phyloP scores from a whole-genome alignment of 1,284 basidiomycete genomes.

The Tremellales sp. region DNA sequence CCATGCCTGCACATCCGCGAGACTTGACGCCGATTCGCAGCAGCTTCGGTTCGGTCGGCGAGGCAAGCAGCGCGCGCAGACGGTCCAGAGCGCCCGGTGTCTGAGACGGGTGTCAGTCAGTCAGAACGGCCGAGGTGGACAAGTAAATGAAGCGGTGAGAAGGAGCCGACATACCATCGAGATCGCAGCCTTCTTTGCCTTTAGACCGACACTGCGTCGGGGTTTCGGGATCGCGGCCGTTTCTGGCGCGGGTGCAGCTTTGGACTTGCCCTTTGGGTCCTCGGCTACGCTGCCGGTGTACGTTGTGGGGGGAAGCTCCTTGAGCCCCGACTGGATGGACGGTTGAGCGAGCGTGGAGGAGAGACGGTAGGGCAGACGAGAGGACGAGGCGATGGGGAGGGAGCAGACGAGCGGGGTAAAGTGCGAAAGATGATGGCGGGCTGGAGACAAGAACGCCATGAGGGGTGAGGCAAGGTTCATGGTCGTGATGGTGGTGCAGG shows the following conservation, averaged over 20 bases:
- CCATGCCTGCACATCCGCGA: constrained; percentile 98
- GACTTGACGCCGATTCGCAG: constrained; percentile 94
- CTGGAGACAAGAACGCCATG: background rate
- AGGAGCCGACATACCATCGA: constrained; percentile 60
- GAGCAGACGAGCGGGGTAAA: constrained; percentile 8
- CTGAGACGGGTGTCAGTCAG: constrained; percentile 50
- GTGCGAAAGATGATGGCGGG: background rate
- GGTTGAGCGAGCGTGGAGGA: constrained; percentile 9
- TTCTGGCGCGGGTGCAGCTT: constrained; percentile 6
- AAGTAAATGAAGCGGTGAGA: background rate
- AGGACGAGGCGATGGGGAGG: constrained; percentile 2
- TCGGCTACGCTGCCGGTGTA: constrained; percentile 17
- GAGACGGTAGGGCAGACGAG: background rate
- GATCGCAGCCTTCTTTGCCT: constrained; percentile 75
- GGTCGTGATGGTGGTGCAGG: background rate
- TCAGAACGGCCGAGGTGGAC: background rate
- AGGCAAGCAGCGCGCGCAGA: constrained; percentile 61
- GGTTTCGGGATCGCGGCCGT: background rate
- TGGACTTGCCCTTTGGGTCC: constrained; percentile 12
- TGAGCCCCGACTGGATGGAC: constrained; percentile 13
- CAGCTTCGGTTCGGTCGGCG: constrained; percentile 63
- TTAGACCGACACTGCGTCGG: constrained; percentile 47
- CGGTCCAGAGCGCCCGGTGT: constrained; percentile 75
- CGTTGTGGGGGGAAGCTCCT: constrained; percentile 26
- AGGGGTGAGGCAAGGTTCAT: background rate